phyloP scores from a whole-genome alignment of 371 early-diverging fungal species.

The Mucor lusitanicus region DNA sequence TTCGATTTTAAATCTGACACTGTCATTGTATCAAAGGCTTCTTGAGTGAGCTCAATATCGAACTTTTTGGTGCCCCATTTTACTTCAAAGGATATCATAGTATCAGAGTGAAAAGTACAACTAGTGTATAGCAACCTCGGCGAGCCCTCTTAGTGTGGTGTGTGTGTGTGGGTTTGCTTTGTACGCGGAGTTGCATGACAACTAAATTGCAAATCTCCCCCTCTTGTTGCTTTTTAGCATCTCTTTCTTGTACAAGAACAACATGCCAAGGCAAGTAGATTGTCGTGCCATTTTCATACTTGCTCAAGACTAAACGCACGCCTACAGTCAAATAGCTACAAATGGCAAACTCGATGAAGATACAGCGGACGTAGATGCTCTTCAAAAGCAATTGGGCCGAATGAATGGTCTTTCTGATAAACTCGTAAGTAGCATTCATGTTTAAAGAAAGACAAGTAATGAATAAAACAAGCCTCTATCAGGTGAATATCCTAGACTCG shows the following conservation, averaged over 20 bases:
- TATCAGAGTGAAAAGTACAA: background rate
- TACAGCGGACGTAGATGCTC: constrained; percentile 34
- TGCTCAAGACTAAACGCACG: background rate
- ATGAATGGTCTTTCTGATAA: constrained; percentile 49
- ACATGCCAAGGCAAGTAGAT: background rate
- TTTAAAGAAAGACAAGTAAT: background rate
- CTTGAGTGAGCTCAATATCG: constrained; percentile 5
- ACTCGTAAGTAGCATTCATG: constrained; percentile 17
- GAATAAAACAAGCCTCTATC: background rate
- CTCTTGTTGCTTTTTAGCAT: background rate
- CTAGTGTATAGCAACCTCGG: no score
- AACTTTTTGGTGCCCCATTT: constrained; percentile 12
- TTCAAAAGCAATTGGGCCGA: constrained; percentile 40
- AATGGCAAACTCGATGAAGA: constrained; percentile 19
- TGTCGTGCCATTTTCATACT: background rate
- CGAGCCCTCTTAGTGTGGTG: background rate
- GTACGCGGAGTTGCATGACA: background rate
- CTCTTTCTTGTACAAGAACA: background rate
- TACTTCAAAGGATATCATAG: constrained; percentile 11
- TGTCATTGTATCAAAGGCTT: constrained; percentile 9
- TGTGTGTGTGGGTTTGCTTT: background rate
- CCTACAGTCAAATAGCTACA: background rate
- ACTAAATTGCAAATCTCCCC: background rate
- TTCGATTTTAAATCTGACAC: constrained; percentile 10
- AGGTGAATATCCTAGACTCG: constrained; percentile 71